A percentile compares a stretch with the other conserved stretches of the same genome.
Evolutionary conservation across 768 basidiomycete species (phyloP).

Genomic region (Tephrocybe sp.): DNA sequence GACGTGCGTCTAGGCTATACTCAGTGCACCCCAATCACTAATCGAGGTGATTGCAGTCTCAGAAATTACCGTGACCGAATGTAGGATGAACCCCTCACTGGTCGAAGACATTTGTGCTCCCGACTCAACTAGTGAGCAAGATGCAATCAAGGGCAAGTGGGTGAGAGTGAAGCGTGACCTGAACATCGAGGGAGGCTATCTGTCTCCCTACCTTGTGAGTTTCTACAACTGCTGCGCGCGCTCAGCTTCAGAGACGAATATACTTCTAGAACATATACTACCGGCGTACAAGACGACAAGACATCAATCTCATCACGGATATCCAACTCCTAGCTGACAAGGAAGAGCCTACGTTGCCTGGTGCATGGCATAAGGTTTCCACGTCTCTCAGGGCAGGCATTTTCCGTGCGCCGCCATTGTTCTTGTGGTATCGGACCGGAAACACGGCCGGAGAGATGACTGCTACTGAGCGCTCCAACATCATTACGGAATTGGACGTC

Average conservation of each 20-base stretch:
- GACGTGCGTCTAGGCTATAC: constrained; percentile 43
- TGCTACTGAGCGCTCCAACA: constrained; percentile 49
- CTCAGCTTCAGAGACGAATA: neutral
- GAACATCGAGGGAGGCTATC: constrained; percentile 56
- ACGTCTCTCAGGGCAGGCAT: constrained; percentile 67
- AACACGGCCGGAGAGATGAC: constrained; percentile 63
- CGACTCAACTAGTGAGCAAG: constrained; percentile 62
- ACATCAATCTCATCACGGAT: constrained; percentile 76
- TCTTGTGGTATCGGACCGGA: constrained; percentile 75
- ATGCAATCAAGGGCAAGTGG: constrained; percentile 84
- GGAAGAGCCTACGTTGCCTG: constrained; percentile 44
- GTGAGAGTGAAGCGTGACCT: constrained; percentile 82
- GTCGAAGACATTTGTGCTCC: constrained; percentile 66
- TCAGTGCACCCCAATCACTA: neutral
- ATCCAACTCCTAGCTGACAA: constrained; percentile 60
- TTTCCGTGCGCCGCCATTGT: constrained; percentile 51
- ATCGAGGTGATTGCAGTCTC: constrained; percentile 51
- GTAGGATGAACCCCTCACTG: constrained; percentile 60
- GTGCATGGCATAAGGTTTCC: constrained; percentile 62
- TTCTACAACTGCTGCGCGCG: neutral
- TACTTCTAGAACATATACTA: constrained; percentile 63
- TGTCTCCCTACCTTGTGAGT: constrained; percentile 59
- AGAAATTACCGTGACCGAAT: constrained; percentile 71
- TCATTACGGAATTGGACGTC: constrained; percentile 92
- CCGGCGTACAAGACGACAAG: constrained; percentile 78